These are phyloP conservation scores for Spathaspora hagerdaliae DNA, from an alignment of 805 yeast species.

Conservation along the genomic window DNA sequence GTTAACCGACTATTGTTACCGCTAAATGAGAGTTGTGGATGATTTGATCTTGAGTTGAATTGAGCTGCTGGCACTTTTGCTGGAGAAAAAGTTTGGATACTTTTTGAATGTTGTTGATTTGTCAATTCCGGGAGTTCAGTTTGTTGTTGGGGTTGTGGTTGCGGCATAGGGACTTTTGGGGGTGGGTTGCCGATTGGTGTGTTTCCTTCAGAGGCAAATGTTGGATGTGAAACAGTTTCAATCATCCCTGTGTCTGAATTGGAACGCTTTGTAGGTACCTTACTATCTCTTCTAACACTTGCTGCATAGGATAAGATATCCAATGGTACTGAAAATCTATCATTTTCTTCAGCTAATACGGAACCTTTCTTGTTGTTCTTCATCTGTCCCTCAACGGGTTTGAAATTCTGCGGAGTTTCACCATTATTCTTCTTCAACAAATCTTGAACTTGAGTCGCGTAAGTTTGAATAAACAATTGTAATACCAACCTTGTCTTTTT, in stretches of 20 bases:
- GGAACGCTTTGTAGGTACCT: constrained; percentile 4
- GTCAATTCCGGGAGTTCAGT: neutral
- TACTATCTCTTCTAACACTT: constrained; percentile 21
- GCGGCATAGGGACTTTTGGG: neutral
- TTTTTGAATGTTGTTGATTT: neutral
- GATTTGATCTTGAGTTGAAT: neutral
- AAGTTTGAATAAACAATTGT: constrained; percentile 58
- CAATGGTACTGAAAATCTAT: constrained; percentile 20
- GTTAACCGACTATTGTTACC: neutral
- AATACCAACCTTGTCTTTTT: constrained; percentile 53
- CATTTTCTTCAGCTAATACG: neutral
- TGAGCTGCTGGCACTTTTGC: neutral
- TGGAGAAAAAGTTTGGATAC: too few species aligned
- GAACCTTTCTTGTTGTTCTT: constrained; percentile 11
- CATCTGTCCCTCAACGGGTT: constrained; percentile 13
- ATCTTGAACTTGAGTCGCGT: constrained; percentile 48
- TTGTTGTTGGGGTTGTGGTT: constrained; percentile 1
- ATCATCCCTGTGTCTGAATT: neutral
- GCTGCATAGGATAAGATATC: constrained; percentile 42
- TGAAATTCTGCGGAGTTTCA: constrained; percentile 18
- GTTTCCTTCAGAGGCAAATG: constrained; percentile 6
- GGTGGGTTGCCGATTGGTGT: constrained; percentile 1
- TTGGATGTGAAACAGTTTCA: neutral
- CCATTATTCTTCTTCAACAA: constrained; percentile 20
- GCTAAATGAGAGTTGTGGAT: neutral